Percentiles rank a stretch among this genome's conserved stretches.
These are phyloP conservation scores for Trichophyton schoenleinii DNA, from an alignment of 2,329 filamentous ascomycete species.

Conservation along the genomic window DNA sequence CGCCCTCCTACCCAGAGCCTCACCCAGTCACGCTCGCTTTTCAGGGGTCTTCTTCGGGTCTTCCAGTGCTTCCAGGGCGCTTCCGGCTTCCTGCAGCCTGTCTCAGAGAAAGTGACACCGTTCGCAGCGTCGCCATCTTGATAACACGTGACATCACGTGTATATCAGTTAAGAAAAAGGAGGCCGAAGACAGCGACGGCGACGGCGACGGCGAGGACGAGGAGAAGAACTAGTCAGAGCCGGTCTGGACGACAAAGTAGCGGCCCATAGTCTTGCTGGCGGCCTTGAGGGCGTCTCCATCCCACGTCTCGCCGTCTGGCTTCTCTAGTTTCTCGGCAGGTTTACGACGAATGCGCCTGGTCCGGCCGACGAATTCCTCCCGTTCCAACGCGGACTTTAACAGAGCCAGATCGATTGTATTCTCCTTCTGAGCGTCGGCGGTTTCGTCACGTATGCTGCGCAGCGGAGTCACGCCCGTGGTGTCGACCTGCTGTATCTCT, in stretches of 20 bases:
- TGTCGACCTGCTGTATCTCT: slow-evolving; percentile 69
- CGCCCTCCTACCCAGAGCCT: background rate
- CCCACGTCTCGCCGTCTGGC: slow-evolving; percentile 41
- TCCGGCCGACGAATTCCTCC: slow-evolving; percentile 31
- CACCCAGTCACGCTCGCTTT: background rate
- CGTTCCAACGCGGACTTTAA: slow-evolving; percentile 28
- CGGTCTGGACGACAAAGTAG: slow-evolving; percentile 61
- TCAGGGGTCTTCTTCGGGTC: background rate
- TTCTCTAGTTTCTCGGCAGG: slow-evolving; percentile 19
- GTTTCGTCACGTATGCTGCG: slow-evolving; percentile 64
- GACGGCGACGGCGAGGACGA: background rate
- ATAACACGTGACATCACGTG: background rate
- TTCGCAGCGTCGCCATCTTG: background rate
- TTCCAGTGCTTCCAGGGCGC: no score
- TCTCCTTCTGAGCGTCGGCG: slow-evolving; percentile 27
- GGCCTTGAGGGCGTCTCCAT: slow-evolving; percentile 58
- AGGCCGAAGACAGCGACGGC: no score
- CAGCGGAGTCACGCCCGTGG: slow-evolving; percentile 58
- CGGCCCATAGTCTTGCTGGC: slow-evolving; percentile 55
- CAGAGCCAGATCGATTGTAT: slow-evolving; percentile 27
- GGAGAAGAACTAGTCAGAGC: background rate
- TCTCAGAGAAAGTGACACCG: background rate
- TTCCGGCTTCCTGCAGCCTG: background rate
- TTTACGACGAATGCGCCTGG: slow-evolving; percentile 36
- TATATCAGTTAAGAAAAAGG: no score